Base-by-base conservation (phyloP, 768 basidiomycete species). In the Strobilomyces echinocephalus region DNA sequence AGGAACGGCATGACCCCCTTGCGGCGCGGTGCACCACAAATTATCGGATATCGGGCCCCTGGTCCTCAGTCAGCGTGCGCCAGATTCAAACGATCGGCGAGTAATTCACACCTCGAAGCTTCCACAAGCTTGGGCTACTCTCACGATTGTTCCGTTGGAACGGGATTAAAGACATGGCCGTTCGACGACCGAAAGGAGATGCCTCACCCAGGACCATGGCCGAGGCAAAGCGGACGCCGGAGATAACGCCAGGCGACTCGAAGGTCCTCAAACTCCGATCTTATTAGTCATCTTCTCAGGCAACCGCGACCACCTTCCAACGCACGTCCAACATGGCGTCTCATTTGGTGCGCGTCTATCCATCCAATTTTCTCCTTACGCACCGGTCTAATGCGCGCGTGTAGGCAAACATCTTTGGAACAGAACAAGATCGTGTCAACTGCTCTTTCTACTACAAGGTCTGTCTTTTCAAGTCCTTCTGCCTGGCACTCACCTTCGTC, bases 391-490 rank as follows among this genome's bases (percentile, higher is more conserved):
- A 56, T 14, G 31, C 34, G 28, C 47, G 30, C 47, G 11, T 42
- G 8, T 54, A 95, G 85, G 93, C 94, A 56, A 94, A 95, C 57
- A 97, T 97, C 69, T 97, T 95, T 63, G 91, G 91, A 60, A 94
- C 91, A 57, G 90, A 92, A 71, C 90, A 91, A 71, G 89, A 91
- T 68, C 87, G 95, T 63, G 95, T 99, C 58, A 99, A 99, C 69
- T 99, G 95, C 68, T 97, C 95, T 1, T 98, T 99, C 76, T 98
- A 97, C 74, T 94, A 95, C 77, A 95, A 95, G 76, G 89, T 89
- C 57, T 33, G 81, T 69, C 56, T 11, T 2, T 18, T 9, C 47
- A 18, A 18, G 8, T 8, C 16, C 43, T 46, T 16, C 41, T 51
- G 49, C n/a, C 52, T 24, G 46, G 15, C 12, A 15, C 46, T 63